A percentile compares a stretch with the other conserved stretches of the same genome.
These are phyloP conservation scores for Russula virescens DNA, from an alignment of 768 basidiomycete species.

Conservation along the genomic window DNA sequence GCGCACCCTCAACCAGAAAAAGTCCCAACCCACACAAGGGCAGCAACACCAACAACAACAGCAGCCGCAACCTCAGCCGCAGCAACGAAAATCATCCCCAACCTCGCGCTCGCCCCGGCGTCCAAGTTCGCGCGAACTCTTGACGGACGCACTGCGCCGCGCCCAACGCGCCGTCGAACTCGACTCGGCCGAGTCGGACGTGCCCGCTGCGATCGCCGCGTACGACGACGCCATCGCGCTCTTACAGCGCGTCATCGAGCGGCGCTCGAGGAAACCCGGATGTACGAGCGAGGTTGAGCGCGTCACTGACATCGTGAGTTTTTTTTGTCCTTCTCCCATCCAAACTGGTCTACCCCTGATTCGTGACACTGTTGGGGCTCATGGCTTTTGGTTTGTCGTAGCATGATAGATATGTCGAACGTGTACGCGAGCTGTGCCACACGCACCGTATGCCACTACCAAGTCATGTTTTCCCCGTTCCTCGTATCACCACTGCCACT, in stretches of 20 bases:
- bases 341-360: neutral
- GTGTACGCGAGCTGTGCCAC: slow-evolving; percentile 12
- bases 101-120: neutral
- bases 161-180: slow-evolving; percentile 14
- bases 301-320: slow-evolving; percentile 14
- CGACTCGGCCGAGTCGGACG: neutral
- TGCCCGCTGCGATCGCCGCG: neutral
- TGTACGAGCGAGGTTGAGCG: slow-evolving; percentile 5
- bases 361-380: too few relatives aligned
- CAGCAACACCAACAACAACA: neutral
- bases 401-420: slow-evolving; percentile 6
- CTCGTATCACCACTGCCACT: neutral
- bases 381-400: neutral
- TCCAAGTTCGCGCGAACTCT: neutral
- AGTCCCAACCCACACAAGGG: neutral
- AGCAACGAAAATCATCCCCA: too few relatives aligned
- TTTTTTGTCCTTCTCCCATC: too few relatives aligned
- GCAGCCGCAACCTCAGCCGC: neutral
- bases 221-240: slow-evolving; percentile 28
- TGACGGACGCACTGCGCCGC: neutral
- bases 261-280: neutral
- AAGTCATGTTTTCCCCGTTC: neutral
- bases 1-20: too few relatives aligned
- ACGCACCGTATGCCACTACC: neutral
- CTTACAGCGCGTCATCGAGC: slow-evolving; percentile 37